These are phyloP conservation scores for Epichloe hybrida DNA, from an alignment of 2,329 filamentous ascomycete genomes.

Conservation along the genomic window DNA sequence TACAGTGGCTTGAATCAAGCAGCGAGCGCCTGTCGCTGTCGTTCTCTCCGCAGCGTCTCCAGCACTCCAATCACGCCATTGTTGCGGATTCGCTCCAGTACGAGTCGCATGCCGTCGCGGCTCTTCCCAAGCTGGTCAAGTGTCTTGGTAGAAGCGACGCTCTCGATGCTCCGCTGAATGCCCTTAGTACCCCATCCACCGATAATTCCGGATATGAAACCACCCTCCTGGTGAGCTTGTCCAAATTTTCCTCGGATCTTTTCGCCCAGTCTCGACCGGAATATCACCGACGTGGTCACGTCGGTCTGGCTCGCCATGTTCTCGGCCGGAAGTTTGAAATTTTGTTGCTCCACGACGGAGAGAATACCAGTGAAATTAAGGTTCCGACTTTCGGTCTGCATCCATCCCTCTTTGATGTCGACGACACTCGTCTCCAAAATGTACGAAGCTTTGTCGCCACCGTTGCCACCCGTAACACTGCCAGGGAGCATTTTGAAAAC, in stretches of 20 bases:
- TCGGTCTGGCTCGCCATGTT: constrained; percentile 36
- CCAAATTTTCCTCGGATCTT: constrained; percentile 43
- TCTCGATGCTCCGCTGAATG: constrained; percentile 70
- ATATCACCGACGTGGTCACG: constrained; percentile 61
- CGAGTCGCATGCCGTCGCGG: constrained; percentile 70
- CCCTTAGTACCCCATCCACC: constrained; percentile 51
- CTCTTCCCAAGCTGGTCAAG: constrained; percentile 68
- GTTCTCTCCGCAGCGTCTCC: constrained; percentile 37
- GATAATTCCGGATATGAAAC: constrained; percentile 36
- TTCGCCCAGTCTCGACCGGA: constrained; percentile 60
- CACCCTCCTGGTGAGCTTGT: constrained; percentile 32
- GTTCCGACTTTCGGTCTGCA: constrained; percentile 70
- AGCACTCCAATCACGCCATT: constrained; percentile 44
- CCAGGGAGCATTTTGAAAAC: constrained; percentile 64
- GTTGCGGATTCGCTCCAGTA: constrained; percentile 55
- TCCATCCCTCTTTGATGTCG: constrained; percentile 68
- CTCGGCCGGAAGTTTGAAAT: constrained; percentile 38
- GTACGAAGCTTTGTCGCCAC: constrained; percentile 58
- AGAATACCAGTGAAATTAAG: constrained; percentile 72
- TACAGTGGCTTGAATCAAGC: constrained; percentile 4
- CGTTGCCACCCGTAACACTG: constrained; percentile 50
- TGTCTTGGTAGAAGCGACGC: constrained; percentile 63
- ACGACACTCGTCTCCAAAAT: constrained; percentile 71
- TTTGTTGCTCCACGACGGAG: constrained; percentile 63
- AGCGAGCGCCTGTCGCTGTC: constrained; percentile 17